phyloP scores from a whole-genome alignment of 768 basidiomycete genomes.

The Tylopilus sp. region DNA sequence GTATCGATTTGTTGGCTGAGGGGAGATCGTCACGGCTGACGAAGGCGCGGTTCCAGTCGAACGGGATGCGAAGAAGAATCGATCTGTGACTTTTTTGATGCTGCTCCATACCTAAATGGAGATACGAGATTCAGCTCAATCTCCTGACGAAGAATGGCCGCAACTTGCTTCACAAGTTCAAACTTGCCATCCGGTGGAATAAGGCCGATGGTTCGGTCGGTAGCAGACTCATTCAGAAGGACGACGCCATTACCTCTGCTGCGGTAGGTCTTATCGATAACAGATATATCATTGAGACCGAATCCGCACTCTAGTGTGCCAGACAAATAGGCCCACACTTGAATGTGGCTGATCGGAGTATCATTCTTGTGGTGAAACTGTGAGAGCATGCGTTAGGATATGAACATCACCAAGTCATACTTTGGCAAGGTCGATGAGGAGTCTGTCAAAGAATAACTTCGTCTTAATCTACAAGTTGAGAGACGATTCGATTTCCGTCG shows the following conservation, averaged over 20 bases:
- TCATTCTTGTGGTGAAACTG: slow-evolving; percentile 54
- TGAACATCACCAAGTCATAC: no score
- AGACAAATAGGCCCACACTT: slow-evolving; percentile 96
- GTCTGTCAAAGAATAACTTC: no score
- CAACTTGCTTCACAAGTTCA: slow-evolving; percentile 86
- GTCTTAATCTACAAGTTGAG: no score
- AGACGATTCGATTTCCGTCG: no score
- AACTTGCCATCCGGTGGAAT: slow-evolving; percentile 99
- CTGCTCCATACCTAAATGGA: slow-evolving; percentile 79
- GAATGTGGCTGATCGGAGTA: slow-evolving; percentile 92
- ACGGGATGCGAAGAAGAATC: no score
- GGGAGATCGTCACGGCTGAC: no score
- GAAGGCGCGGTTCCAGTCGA: no score
- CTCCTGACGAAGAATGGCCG: neutral
- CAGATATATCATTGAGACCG: slow-evolving; percentile 96
- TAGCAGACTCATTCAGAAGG: slow-evolving; percentile 90
- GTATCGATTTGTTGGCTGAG: no score
- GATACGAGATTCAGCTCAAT: neutral
- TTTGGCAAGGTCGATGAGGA: no score
- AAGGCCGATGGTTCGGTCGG: slow-evolving; percentile 91
- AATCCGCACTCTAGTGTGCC: slow-evolving; percentile 99
- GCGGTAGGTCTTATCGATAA: slow-evolving; percentile 78
- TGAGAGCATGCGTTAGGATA: neutral
- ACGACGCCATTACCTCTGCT: slow-evolving; percentile 77
- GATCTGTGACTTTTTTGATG: no score